These are phyloP conservation scores for Phytophthora pluvialis DNA, from an alignment of 352 stramenopile species.

Conservation along the genomic window DNA sequence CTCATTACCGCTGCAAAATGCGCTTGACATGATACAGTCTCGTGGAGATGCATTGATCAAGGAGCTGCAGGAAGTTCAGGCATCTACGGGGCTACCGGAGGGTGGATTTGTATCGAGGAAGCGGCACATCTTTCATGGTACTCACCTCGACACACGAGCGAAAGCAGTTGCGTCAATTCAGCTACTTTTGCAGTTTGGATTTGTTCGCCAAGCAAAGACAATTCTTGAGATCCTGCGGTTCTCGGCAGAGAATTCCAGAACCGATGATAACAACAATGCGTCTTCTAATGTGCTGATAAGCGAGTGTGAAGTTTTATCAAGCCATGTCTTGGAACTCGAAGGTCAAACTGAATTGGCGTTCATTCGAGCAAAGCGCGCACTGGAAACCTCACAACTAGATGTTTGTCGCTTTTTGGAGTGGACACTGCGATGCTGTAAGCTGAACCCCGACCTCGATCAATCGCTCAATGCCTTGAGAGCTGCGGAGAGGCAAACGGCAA, in stretches of 20 bases:
- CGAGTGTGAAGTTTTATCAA: slow-evolving; percentile 33
- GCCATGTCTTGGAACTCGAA: slow-evolving; percentile 48
- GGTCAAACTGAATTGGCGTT: slow-evolving; percentile 33
- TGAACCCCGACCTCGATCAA: slow-evolving; percentile 21
- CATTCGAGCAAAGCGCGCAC: slow-evolving; percentile 23
- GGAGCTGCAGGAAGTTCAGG: slow-evolving; percentile 45
- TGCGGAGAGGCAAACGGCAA: slow-evolving; percentile 33
- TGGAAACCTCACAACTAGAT: slow-evolving; percentile 31
- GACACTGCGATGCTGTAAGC: slow-evolving; percentile 38
- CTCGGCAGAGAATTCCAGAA: slow-evolving; percentile 4
- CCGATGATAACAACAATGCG: slow-evolving; percentile 8
- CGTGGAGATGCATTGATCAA: slow-evolving; percentile 46
- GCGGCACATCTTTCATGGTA: slow-evolving; percentile 34
- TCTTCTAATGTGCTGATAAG: slow-evolving; percentile 1
- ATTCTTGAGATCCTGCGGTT: slow-evolving; percentile 50
- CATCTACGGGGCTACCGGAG: background rate
- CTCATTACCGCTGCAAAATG: slow-evolving; percentile 55
- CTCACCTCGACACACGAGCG: slow-evolving; percentile 22
- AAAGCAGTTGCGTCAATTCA: slow-evolving; percentile 43
- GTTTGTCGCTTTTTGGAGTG: slow-evolving; percentile 41
- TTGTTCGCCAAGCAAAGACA: slow-evolving; percentile 61
- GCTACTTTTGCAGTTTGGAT: slow-evolving; percentile 59
- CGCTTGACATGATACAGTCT: slow-evolving; percentile 57
- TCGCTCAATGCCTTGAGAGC: slow-evolving; percentile 18
- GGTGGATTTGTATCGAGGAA: slow-evolving; percentile 14